Percentiles rank a stretch among this genome's conserved stretches.
Conservation (phyloP, 108 stramenopile genomes). For the Schizochytrium sp. region DNA sequence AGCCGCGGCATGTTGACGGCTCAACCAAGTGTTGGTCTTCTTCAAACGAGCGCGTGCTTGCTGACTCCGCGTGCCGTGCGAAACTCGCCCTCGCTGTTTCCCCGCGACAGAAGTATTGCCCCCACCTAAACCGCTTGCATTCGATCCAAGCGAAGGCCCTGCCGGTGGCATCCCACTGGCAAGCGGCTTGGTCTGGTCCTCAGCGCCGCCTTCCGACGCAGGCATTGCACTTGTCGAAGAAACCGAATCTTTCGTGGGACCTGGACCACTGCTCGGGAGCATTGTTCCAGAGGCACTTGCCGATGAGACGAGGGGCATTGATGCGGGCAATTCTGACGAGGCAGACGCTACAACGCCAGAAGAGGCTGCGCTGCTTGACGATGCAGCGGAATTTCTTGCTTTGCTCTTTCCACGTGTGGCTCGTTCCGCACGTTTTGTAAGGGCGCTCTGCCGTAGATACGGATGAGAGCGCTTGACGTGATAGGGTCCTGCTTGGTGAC, state of each 20-base stretch:
- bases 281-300: not conserved
- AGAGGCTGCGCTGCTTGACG: not conserved
- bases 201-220: not conserved
- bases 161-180: not conserved
- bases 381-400: not conserved
- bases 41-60: not conserved
- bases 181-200: not conserved
- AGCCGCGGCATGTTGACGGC: not conserved
- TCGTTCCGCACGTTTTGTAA: not conserved
- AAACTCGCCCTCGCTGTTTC: not conserved
- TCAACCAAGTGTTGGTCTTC: not conserved
- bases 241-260: too few species aligned
- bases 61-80: not conserved
- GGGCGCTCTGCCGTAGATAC: not conserved
- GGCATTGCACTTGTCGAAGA: not conserved
- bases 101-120: not conserved
- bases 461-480: not conserved
- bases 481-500: not conserved
- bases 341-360: not conserved
- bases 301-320: not conserved
- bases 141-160: not conserved
- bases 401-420: not conserved
- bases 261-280: not conserved
- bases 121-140: too few species aligned
- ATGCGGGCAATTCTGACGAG: too few species aligned